Percentiles rank a stretch among this genome's conserved stretches.
These are phyloP conservation scores for Microdochium nivale DNA, from an alignment of 2,329 filamentous ascomycete species.

Conservation along the genomic window DNA sequence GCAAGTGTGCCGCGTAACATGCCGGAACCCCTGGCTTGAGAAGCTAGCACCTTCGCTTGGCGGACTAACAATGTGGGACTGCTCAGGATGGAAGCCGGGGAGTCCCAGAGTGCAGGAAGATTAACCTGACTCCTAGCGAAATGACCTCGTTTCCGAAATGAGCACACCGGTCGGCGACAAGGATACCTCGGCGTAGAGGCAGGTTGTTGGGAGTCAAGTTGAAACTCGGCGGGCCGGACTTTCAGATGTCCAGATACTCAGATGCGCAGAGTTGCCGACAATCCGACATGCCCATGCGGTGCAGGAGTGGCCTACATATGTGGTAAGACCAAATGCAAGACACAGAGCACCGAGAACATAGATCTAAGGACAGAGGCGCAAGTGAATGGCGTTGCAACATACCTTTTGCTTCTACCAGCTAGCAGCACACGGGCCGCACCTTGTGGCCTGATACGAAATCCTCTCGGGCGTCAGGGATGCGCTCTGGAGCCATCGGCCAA, in stretches of 20 bases:
- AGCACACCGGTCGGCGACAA: not conserved
- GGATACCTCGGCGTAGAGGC: not conserved
- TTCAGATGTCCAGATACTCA: no score
- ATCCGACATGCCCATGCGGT: no score
- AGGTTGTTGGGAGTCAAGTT: no score
- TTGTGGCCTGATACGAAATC: not conserved
- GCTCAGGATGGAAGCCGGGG: not conserved
- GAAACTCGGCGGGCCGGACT: no score
- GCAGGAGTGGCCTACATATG: no score
- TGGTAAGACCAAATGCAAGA: no score
- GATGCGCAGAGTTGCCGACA: no score
- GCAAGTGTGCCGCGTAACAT: not conserved
- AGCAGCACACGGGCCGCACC: not conserved
- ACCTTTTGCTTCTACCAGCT: not conserved
- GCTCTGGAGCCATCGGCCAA: not conserved
- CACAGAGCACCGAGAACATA: no score
- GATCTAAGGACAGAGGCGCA: no score
- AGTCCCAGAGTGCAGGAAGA: not conserved
- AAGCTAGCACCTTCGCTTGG: not conserved
- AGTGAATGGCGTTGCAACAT: no score
- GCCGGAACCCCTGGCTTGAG: not conserved
- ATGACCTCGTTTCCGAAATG: not conserved
- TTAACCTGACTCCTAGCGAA: not conserved
- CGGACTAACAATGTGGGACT: not conserved
- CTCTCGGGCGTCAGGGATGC: not conserved